Base-by-base conservation (phyloP, 164 flowering plant species). In the Nelumbo lutea region DNA sequence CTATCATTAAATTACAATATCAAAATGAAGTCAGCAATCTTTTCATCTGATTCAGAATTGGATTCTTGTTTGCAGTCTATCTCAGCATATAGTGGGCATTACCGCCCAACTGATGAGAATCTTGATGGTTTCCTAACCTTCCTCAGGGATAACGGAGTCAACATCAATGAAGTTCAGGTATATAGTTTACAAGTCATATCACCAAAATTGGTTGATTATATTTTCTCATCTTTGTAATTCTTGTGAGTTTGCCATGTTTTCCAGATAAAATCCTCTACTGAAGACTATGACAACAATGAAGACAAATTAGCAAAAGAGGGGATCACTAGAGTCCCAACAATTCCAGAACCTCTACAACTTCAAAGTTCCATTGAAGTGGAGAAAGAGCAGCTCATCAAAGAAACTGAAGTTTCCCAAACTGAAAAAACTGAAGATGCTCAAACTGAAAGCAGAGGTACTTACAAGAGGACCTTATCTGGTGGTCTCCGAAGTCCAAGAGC, bases 21-120 rank as follows among this genome's bases (percentile, higher is more conserved):
- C n/a, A 38, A 42, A 13, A 27, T 65, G 39, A 15, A 27, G 27
- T 42, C 14, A 1, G 3, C 10, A 6, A 14, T 9, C 4, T 43
- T 45, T 42, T 9, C 9, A 45, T 64, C 57, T 56, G 40, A 70
- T 46, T 47, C 40, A 14, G 11, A 5, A 5, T 3, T 39, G 8
- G 63, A 15, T 2, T 51, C 66, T 57, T 27, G 27, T 10, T 78
- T 80, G 60, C 90, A 94, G 97, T 80, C 85, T 55, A 81, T 94
- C 73, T 91, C 96, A 55, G 83, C 96, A 10, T 87, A 90, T 71
- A 91, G 98, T 76, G 98, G 97, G 39, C 98, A 91, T 75, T 91
- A 94, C 74, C 82, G 87, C 57, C 98, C 96, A 68, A 85, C 86
- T 42, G 91, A 88, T 38, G 96, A 89, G 44, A 79, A 78, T 59